Evolutionary conservation across 306 rosid species (phyloP).

Genomic region (Astragalus membranaceus): DNA sequence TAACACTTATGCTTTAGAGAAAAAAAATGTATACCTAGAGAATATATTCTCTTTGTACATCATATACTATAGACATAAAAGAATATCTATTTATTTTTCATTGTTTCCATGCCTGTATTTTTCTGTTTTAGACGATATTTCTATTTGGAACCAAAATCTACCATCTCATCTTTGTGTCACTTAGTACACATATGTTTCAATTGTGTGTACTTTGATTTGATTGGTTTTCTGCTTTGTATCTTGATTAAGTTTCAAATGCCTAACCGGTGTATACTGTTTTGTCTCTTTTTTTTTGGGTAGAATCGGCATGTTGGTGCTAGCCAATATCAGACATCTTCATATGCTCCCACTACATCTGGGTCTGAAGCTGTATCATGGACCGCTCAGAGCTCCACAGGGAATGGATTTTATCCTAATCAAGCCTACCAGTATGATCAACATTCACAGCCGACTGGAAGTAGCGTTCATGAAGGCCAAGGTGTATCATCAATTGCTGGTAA

Average conservation of each 20-base stretch:
- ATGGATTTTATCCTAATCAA: conserved; percentile 60
- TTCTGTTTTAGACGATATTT: background rate
- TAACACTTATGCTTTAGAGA: background rate
- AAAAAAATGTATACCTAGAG: no score
- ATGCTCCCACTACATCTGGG: conserved; percentile 45
- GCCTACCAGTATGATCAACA: conserved; percentile 70
- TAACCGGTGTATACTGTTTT: background rate
- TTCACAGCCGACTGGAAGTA: conserved; percentile 58
- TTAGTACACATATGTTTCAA: background rate
- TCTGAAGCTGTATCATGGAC: conserved; percentile 67
- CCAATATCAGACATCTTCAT: conserved; percentile 52
- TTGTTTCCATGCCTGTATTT: background rate
- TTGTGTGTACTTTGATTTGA: background rate
- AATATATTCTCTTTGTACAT: no score
- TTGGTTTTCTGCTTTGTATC: background rate
- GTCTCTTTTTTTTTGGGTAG: conserved; percentile 28
- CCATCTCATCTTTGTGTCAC: conserved; percentile 1
- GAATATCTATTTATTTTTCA: background rate
- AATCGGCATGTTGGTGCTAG: conserved; percentile 48
- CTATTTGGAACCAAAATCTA: background rate
- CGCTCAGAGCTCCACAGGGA: conserved; percentile 45
- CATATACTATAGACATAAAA: background rate
- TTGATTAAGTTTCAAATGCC: conserved; percentile 6
- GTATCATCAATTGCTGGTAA: conserved; percentile 62
- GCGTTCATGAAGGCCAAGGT: conserved; percentile 57